Percentiles rank a stretch among this genome's conserved stretches.
phyloP scores from a whole-genome alignment of 805 yeast species.

The Yamadazyma laniorum region DNA sequence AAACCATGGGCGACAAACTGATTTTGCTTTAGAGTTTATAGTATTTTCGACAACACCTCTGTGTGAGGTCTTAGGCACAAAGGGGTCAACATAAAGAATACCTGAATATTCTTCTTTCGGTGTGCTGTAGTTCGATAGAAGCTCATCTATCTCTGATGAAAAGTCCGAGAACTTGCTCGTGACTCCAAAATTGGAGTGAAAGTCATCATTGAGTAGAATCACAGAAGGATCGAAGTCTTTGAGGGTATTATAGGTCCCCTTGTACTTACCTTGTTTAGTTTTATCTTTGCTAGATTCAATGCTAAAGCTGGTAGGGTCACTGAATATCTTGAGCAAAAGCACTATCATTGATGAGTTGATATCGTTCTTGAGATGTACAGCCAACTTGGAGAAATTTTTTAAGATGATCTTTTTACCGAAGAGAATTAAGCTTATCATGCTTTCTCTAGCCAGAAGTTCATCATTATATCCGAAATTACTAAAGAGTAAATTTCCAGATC shows the following conservation, averaged over 20 bases:
- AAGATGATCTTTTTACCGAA: constrained; percentile 38
- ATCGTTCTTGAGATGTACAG: constrained; percentile 33
- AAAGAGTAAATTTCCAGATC: constrained; percentile 29
- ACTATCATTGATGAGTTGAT: constrained; percentile 43
- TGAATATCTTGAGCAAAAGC: constrained; percentile 35
- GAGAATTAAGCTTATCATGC: constrained; percentile 32
- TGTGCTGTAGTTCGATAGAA: neutral
- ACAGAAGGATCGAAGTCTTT: constrained; percentile 23
- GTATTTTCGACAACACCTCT: constrained; percentile 7
- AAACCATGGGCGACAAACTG: constrained; percentile 24
- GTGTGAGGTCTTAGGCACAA: constrained; percentile 10
- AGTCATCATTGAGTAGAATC: constrained; percentile 45
- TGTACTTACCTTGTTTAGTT: constrained; percentile 20
- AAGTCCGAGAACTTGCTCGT: constrained; percentile 44
- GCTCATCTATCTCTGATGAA: constrained; percentile 27
- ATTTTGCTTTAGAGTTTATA: constrained; percentile 19
- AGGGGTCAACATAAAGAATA: constrained; percentile 14
- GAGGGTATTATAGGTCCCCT: constrained; percentile 16
- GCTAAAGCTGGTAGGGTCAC: constrained; percentile 35
- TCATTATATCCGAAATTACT: constrained; percentile 21
- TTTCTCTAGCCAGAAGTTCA: constrained; percentile 22
- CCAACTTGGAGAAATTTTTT: constrained; percentile 34
- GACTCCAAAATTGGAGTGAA: constrained; percentile 51
- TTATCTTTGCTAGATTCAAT: constrained; percentile 15
- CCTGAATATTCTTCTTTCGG: constrained; percentile 4